A percentile compares a stretch with the other conserved stretches of the same genome.
Evolutionary conservation across 306 rosid genomes (phyloP).

Genomic region (Clitoria ternatea): DNA sequence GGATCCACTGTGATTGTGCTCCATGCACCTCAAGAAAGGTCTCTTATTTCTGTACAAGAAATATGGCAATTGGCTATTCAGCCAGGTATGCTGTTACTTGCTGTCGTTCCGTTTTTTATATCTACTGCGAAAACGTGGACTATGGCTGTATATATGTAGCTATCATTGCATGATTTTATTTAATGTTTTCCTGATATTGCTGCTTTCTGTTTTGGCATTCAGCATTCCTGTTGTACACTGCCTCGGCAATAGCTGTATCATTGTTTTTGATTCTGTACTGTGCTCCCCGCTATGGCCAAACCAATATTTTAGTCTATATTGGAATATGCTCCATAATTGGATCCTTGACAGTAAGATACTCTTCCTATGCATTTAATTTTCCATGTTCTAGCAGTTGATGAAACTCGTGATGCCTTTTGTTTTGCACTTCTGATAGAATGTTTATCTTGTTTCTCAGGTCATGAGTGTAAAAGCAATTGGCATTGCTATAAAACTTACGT

Average conservation of each 20-base stretch:
- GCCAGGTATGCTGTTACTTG: constrained; percentile 50
- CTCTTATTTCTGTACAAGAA: constrained; percentile 57
- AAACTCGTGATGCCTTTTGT: not conserved
- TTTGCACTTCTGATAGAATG: constrained; percentile 16
- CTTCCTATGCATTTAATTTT: not conserved
- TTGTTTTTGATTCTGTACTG: constrained; percentile 62
- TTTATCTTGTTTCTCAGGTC: constrained; percentile 55
- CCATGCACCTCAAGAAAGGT: constrained; percentile 65
- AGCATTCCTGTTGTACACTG: constrained; percentile 79
- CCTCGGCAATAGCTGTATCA: constrained; percentile 55
- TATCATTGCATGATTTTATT: not conserved
- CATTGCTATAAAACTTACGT: constrained; percentile 73
- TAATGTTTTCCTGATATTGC: constrained; percentile 1
- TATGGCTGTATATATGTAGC: not conserved
- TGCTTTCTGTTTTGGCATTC: constrained; percentile 30
- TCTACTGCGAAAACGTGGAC: not conserved
- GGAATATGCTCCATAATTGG: constrained; percentile 84
- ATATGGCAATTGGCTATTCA: constrained; percentile 84
- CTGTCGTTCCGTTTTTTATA: not conserved
- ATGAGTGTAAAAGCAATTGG: constrained; percentile 90
- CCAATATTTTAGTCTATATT: constrained; percentile 60
- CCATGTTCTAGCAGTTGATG: not conserved
- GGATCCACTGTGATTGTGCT: constrained; percentile 77
- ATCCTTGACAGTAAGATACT: constrained; percentile 67
- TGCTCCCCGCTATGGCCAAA: constrained; percentile 78